A percentile compares a stretch with the other conserved stretches of the same genome.
phyloP scores from a whole-genome alignment of 768 basidiomycete genomes.

The Coprinellus micaceus region DNA sequence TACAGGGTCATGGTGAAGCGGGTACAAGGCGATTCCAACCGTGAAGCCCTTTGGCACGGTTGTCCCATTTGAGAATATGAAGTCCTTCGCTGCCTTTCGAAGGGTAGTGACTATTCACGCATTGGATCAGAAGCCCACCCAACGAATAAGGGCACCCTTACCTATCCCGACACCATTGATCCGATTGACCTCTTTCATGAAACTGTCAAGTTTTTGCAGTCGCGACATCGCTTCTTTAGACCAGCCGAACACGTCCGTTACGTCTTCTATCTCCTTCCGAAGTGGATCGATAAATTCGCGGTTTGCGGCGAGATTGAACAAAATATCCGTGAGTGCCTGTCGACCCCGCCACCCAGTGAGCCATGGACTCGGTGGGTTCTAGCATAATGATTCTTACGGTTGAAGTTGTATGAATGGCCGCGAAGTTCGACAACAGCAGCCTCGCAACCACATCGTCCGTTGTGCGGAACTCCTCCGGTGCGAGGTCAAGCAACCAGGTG shows the following conservation, averaged over 20 bases:
- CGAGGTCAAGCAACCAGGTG: constrained; percentile 36
- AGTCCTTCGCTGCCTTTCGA: not conserved
- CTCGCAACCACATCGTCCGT: constrained; percentile 22
- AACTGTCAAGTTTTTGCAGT: constrained; percentile 41
- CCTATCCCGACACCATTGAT: not conserved
- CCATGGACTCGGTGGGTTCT: not conserved
- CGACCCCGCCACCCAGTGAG: not conserved
- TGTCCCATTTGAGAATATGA: constrained; percentile 23
- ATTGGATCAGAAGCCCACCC: not conserved
- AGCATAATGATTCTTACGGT: constrained; percentile 23
- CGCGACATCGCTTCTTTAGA: constrained; percentile 29
- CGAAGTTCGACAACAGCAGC: constrained; percentile 25
- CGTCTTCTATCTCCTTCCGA: constrained; percentile 37
- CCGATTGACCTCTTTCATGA: constrained; percentile 27
- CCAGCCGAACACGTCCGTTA: constrained; percentile 31
- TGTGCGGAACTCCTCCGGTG: constrained; percentile 21
- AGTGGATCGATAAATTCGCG: constrained; percentile 30
- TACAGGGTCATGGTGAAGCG: not conserved
- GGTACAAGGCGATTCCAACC: not conserved
- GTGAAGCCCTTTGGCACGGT: constrained; percentile 21
- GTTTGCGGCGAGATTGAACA: constrained; percentile 32
- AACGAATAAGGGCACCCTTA: constrained; percentile 16
- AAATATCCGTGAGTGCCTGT: constrained; percentile 30
- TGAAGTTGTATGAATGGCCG: constrained; percentile 30
- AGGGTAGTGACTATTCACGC: not conserved